phyloP scores from a whole-genome alignment of 805 yeast genomes.

The Candida berthetii region DNA sequence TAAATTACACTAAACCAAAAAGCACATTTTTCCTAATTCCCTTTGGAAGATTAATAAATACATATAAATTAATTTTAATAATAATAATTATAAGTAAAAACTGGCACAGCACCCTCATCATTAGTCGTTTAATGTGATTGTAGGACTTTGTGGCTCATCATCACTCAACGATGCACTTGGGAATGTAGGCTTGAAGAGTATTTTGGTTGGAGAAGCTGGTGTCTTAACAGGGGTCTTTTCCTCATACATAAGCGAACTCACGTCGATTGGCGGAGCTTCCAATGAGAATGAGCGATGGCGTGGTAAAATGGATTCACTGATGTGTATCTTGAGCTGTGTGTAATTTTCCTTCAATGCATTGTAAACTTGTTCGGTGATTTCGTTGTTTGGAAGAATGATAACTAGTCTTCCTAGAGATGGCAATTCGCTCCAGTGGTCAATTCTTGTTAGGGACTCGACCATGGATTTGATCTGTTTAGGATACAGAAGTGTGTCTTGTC shows the following conservation, averaged over 20 bases:
- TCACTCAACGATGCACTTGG: background rate
- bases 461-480: constrained; percentile 12
- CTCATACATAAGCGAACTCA: constrained; percentile 11
- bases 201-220: background rate
- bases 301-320: constrained; percentile 26
- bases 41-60: background rate
- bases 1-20: too few relatives aligned
- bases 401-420: constrained; percentile 36
- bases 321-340: constrained; percentile 14
- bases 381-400: constrained; percentile 25
- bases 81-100: too few relatives aligned
- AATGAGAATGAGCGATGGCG: constrained; percentile 21
- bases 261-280: constrained; percentile 12
- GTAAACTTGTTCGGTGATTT: constrained; percentile 17
- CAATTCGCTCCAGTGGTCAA: constrained; percentile 27
- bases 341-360: constrained; percentile 14
- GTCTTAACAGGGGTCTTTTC: constrained; percentile 7
- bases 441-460: background rate
- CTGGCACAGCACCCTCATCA: too few relatives aligned
- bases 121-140: background rate
- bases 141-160: background rate
- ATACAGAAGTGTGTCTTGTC: constrained; percentile 12
- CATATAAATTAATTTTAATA: background rate
- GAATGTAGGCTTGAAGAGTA: constrained; percentile 1
- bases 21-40: too few relatives aligned